phyloP scores from a whole-genome alignment of 768 basidiomycete species.

The Lactarius vividus region DNA sequence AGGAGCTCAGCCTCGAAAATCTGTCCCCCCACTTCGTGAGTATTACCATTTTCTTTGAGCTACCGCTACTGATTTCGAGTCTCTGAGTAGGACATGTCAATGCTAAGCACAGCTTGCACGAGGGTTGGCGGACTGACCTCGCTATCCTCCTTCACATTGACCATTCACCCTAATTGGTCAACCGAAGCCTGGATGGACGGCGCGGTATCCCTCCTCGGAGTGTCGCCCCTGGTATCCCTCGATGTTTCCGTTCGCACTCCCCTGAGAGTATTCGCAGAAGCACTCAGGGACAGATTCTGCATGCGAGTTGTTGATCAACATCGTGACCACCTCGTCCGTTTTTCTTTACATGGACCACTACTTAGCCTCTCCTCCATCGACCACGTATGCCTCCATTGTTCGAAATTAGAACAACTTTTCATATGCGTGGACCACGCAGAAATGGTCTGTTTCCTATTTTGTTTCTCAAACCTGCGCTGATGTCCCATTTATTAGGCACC shows the following conservation, averaged over 20 bases:
- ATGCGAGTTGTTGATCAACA: slow-evolving; percentile 48
- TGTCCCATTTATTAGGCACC: slow-evolving; percentile 35
- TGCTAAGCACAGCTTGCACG: slow-evolving; percentile 43
- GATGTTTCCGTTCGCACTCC: slow-evolving; percentile 46
- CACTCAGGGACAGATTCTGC: slow-evolving; percentile 51
- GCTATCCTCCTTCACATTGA: slow-evolving; percentile 58
- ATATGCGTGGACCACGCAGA: slow-evolving; percentile 49
- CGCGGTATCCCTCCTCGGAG: slow-evolving; percentile 43
- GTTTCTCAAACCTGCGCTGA: neutral
- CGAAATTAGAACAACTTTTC: slow-evolving; percentile 59
- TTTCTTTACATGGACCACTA: slow-evolving; percentile 65
- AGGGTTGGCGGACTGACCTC: slow-evolving; percentile 39
- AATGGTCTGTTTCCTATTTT: slow-evolving; percentile 40
- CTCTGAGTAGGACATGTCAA: slow-evolving; percentile 49
- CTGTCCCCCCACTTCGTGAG: slow-evolving; percentile 60
- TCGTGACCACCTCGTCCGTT: slow-evolving; percentile 47
- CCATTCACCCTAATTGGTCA: slow-evolving; percentile 38
- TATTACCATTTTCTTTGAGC: slow-evolving; percentile 23
- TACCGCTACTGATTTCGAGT: neutral
- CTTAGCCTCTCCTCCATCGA: slow-evolving; percentile 49
- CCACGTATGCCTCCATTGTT: slow-evolving; percentile 54
- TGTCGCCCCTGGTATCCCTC: slow-evolving; percentile 52
- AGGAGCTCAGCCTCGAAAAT: slow-evolving; percentile 58
- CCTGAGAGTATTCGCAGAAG: slow-evolving; percentile 35
- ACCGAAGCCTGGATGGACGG: slow-evolving; percentile 43